A percentile compares a stretch with the other conserved stretches of the same genome.
Evolutionary conservation across 441 rosid species (phyloP).

Genomic region (Populus hybrid): DNA sequence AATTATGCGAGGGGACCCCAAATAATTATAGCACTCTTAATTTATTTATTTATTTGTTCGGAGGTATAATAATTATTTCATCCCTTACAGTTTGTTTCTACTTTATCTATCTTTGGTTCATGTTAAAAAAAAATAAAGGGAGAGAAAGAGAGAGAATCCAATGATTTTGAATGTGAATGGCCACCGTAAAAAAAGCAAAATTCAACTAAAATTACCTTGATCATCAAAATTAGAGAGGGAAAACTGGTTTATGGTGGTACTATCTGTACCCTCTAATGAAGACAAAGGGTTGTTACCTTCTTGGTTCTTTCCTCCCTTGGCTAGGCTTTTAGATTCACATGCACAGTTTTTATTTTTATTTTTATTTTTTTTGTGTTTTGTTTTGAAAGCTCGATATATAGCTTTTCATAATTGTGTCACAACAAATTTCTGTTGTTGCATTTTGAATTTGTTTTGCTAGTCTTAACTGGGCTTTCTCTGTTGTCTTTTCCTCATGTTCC

Average conservation of each 20-base stretch:
- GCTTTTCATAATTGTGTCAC: not conserved
- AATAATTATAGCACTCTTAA: no score
- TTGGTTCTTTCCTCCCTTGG: conserved; percentile 23
- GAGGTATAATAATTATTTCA: no score
- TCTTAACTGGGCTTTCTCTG: not conserved
- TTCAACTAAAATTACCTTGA: not conserved
- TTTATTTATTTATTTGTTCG: no score
- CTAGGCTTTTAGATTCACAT: not conserved
- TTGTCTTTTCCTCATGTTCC: not conserved
- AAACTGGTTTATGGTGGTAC: not conserved
- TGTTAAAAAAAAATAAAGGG: not conserved
- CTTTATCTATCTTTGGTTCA: not conserved
- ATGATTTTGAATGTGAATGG: no score
- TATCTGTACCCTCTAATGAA: not conserved
- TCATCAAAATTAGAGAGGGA: not conserved
- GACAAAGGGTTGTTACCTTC: conserved; percentile 12
- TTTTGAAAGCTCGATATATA: not conserved
- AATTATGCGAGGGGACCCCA: not conserved
- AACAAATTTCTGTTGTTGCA: not conserved
- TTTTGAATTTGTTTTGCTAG: not conserved
- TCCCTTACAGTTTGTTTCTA: not conserved
- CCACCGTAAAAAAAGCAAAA: not conserved
- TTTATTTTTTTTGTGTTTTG: not conserved
- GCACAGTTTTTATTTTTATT: not conserved
- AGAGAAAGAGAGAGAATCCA: no score